Conservation (phyloP, 148 eudicot species). For the Camellia lanceoleosa region DNA sequence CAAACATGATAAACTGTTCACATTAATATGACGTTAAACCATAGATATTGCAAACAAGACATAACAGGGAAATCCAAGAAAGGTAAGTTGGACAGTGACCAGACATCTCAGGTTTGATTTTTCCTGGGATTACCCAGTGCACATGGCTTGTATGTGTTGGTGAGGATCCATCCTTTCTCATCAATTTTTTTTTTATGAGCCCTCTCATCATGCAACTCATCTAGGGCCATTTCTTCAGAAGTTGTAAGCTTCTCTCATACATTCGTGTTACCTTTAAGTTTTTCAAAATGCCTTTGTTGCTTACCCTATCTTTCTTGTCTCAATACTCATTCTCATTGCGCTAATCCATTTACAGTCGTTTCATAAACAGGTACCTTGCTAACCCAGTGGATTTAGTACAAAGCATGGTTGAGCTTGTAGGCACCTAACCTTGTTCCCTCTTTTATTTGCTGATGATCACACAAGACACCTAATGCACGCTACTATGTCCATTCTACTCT, state of each 20-base stretch:
- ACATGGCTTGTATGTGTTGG: background rate
- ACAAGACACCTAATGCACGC: background rate
- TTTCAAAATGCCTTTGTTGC: background rate
- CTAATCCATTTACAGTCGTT: background rate
- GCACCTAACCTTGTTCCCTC: background rate
- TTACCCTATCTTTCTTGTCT: background rate
- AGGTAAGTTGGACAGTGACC: background rate
- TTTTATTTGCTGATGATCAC: background rate
- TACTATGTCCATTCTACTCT: background rate
- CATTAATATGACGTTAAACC: background rate
- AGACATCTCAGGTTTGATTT: background rate
- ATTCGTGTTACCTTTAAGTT: background rate
- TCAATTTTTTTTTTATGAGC: too few species aligned
- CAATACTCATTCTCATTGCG: background rate
- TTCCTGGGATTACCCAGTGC: background rate
- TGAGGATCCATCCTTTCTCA: background rate
- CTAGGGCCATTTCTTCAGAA: background rate
- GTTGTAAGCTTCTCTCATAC: too few species aligned
- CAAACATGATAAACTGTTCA: slow-evolving; percentile 3
- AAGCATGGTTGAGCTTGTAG: background rate
- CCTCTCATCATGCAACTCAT: background rate
- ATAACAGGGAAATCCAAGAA: background rate
- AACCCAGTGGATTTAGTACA: background rate
- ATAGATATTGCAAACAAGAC: background rate
- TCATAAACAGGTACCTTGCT: background rate